Evolutionary conservation across 2,329 filamentous ascomycete genomes (phyloP).

Genomic region (Plenodomus tracheiphilus): DNA sequence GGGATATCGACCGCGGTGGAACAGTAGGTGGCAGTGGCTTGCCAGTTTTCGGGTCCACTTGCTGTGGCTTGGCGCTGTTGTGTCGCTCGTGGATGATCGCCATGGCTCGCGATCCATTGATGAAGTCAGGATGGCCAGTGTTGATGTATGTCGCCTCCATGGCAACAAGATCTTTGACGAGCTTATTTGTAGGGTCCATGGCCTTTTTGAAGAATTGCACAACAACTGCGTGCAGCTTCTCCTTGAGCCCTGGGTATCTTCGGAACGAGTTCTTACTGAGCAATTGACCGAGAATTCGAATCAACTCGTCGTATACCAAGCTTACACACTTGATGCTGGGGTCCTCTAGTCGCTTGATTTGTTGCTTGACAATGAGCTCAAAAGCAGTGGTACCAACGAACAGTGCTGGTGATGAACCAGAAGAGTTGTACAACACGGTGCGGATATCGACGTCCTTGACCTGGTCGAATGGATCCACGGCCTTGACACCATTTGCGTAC

Average conservation of each 20-base stretch:
- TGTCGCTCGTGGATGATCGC: slow-evolving; percentile 95
- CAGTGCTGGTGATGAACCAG: slow-evolving; percentile 92
- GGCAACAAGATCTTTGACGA: slow-evolving; percentile 85
- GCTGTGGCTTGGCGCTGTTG: slow-evolving; percentile 78
- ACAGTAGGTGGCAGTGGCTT: slow-evolving; percentile 76
- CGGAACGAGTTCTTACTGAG: slow-evolving; percentile 88
- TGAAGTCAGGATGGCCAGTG: slow-evolving; percentile 95
- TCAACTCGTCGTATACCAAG: slow-evolving; percentile 94
- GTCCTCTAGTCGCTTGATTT: slow-evolving; percentile 95
- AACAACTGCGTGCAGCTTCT: slow-evolving; percentile 93
- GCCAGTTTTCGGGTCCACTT: slow-evolving; percentile 97
- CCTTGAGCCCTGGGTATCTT: slow-evolving; percentile 90
- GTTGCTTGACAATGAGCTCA: slow-evolving; percentile 96
- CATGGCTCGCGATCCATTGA: slow-evolving; percentile 97
- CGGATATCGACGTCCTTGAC: slow-evolving; percentile 98
- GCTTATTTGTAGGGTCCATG: slow-evolving; percentile 97
- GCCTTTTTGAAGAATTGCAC: slow-evolving; percentile 97
- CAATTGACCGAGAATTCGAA: slow-evolving; percentile 89
- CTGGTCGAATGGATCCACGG: slow-evolving; percentile 94
- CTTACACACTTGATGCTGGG: slow-evolving; percentile 97
- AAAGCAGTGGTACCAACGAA: slow-evolving; percentile 99
- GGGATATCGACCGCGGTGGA: slow-evolving; percentile 75
- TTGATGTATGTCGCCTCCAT: slow-evolving; percentile 99
- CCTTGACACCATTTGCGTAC: slow-evolving; percentile 96
- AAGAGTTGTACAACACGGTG: slow-evolving; percentile 97